Base-by-base conservation (phyloP, 2,329 filamentous ascomycete species). In the Lasiodiplodia gonubiensis region DNA sequence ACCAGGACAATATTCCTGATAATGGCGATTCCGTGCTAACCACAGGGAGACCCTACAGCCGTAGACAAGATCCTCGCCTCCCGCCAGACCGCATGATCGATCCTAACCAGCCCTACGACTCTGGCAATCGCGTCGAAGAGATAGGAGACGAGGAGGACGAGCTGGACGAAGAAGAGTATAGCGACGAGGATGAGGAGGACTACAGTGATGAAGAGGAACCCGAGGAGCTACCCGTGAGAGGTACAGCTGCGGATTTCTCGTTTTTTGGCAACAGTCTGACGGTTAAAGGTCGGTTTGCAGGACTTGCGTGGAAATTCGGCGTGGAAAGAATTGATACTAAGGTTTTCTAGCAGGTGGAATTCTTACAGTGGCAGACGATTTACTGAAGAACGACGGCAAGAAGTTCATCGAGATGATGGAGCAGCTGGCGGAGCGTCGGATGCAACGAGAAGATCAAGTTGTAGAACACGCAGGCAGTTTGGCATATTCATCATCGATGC, bases 391-490 rank as follows among this genome's bases (percentile, higher is more conserved):
- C 81, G 95, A 99, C 80, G 95, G 95, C 75, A 97, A 97, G 81
- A 97, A 97, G 77, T 99, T 99, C 83, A 99, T 99, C 80, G 95
- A 99, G 79, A 99, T 99, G 95, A 99, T 99, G 95, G 95, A 99
- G 80, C 94, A 98, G 82, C 87, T 99, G 74, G 95, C 95, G 46
- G 95, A 99, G 82, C 92, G 94, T 74, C 89, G 95, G 74, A 97
- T 99, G 94, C 92, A 94, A 76, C 90, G 95, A 73, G 94, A 98
- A 83, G 94, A 67, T 39, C 66, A 95, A 81, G 93, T 97, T 77
- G 92, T 92, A 61, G 89, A 90, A 72, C 88, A 88, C 74, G 85
- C 89, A 76, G 67, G 85, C 87, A 70, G 85, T 85, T 76, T 80
- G 84, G 64, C 82, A 83, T 67, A 67, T 49, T 55, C 55, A 71